These are phyloP conservation scores for Diplodia seriata DNA, from an alignment of 2,329 filamentous ascomycete species.

Conservation along the genomic window DNA sequence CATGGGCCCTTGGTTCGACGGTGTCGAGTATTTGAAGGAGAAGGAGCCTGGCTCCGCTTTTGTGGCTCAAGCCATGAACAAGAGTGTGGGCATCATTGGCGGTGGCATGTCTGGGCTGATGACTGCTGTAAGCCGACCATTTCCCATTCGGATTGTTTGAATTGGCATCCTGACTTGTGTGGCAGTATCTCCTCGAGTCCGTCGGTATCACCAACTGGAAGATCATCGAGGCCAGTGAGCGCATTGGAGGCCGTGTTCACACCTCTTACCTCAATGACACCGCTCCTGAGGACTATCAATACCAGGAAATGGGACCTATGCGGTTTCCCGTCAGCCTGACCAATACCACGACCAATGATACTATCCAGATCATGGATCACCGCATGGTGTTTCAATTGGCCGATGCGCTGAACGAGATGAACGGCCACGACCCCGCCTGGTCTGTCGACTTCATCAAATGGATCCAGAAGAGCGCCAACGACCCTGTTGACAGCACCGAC, in stretches of 20 bases:
- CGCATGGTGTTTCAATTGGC: slow-evolving; percentile 70
- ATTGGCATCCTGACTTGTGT: background rate
- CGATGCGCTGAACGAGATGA: slow-evolving; percentile 65
- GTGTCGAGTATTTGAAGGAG: slow-evolving; percentile 63
- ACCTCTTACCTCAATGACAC: slow-evolving; percentile 68
- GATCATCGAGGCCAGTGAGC: slow-evolving; percentile 66
- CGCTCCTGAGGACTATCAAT: slow-evolving; percentile 67
- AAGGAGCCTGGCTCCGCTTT: slow-evolving; percentile 62
- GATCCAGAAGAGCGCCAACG: slow-evolving; percentile 64
- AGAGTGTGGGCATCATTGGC: slow-evolving; percentile 68
- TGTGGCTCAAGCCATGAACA: slow-evolving; percentile 62
- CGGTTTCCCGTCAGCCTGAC: slow-evolving; percentile 63
- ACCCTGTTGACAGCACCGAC: slow-evolving; percentile 54
- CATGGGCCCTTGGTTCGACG: slow-evolving; percentile 71
- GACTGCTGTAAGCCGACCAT: slow-evolving; percentile 54
- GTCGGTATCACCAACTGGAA: slow-evolving; percentile 66
- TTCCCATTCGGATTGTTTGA: background rate
- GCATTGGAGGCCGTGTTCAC: slow-evolving; percentile 69
- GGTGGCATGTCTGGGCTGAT: slow-evolving; percentile 71
- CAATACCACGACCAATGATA: slow-evolving; percentile 62
- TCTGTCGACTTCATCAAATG: slow-evolving; percentile 68
- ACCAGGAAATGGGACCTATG: slow-evolving; percentile 73
- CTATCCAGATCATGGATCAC: slow-evolving; percentile 66
- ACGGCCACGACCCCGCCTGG: slow-evolving; percentile 57
- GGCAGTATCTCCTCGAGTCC: slow-evolving; percentile 53